phyloP scores from a whole-genome alignment of 345 rosid species.

The Acer negundo region DNA sequence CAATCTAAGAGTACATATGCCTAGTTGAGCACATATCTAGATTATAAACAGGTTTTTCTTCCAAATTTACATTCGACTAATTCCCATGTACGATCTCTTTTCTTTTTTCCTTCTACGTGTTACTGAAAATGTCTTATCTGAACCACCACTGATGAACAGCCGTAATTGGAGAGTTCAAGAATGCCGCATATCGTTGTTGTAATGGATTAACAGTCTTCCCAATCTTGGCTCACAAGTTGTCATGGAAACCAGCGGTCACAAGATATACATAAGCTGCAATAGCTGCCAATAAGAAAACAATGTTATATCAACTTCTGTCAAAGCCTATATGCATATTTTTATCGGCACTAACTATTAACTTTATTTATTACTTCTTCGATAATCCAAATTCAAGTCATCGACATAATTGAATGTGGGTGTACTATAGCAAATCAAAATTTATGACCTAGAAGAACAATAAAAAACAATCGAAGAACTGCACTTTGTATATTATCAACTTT shows the following conservation, averaged over 20 bases:
- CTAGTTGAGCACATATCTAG: background rate
- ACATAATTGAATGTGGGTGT: background rate
- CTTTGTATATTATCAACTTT: background rate
- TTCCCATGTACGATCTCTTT: too few species aligned
- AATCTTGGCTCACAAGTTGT: constrained; percentile 74
- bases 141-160: constrained; percentile 89
- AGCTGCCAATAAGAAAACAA: constrained; percentile 46
- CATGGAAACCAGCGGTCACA: constrained; percentile 82
- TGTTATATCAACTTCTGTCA: background rate
- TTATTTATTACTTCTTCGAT: too few species aligned
- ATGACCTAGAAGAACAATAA: background rate
- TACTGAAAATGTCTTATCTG: constrained; percentile 40
- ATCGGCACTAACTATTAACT: background rate
- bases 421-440: background rate
- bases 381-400: background rate
- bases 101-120: too few species aligned
- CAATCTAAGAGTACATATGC: constrained; percentile 7
- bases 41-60: too few species aligned
- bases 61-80: too few species aligned
- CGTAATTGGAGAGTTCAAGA: constrained; percentile 64
- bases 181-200: constrained; percentile 63
- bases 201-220: constrained; percentile 68
- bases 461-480: background rate
- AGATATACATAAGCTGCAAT: constrained; percentile 92
- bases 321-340: background rate